Conservation (phyloP, 257 asterid species). For the Paraleonurus japonicus region DNA sequence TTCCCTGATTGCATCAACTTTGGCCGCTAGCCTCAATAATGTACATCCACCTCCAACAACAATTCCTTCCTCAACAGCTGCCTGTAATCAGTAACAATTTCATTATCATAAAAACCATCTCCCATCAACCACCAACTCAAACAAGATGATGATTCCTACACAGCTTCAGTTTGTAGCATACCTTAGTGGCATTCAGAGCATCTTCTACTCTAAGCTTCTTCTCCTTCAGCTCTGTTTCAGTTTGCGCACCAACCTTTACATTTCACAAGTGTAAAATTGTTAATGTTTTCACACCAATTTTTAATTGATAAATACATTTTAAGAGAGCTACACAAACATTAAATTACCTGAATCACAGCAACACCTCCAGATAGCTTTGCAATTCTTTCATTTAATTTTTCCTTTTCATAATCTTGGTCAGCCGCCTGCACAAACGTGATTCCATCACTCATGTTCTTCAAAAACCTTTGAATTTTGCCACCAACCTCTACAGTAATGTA, state of each 20-base stretch:
- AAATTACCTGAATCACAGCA: slow-evolving; percentile 91
- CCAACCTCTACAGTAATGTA: background rate
- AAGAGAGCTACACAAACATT: background rate
- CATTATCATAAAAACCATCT: background rate
- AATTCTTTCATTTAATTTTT: slow-evolving; percentile 82
- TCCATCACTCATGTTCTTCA: slow-evolving; percentile 1
- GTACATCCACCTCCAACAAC: slow-evolving; percentile 99
- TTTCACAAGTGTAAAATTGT: background rate
- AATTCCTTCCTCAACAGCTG: slow-evolving; percentile 99
- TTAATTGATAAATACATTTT: background rate
- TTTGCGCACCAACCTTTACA: slow-evolving; percentile 95
- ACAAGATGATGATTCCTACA: background rate
- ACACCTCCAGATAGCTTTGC: slow-evolving; percentile 98
- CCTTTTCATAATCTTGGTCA: slow-evolving; percentile 93
- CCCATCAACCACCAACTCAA: background rate
- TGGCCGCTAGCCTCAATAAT: slow-evolving; percentile 76
- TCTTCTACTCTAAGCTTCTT: slow-evolving; percentile 98
- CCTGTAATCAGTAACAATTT: slow-evolving; percentile 45
- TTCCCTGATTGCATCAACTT: slow-evolving; percentile 85
- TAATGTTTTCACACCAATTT: background rate
- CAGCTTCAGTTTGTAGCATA: slow-evolving; percentile 8
- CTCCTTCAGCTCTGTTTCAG: slow-evolving; percentile 94
- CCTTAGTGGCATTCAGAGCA: slow-evolving; percentile 99
- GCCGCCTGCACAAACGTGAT: slow-evolving; percentile 51
- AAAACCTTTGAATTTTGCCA: background rate